Conservation (phyloP, 345 rosid species). For the Pistacia integerrima region DNA sequence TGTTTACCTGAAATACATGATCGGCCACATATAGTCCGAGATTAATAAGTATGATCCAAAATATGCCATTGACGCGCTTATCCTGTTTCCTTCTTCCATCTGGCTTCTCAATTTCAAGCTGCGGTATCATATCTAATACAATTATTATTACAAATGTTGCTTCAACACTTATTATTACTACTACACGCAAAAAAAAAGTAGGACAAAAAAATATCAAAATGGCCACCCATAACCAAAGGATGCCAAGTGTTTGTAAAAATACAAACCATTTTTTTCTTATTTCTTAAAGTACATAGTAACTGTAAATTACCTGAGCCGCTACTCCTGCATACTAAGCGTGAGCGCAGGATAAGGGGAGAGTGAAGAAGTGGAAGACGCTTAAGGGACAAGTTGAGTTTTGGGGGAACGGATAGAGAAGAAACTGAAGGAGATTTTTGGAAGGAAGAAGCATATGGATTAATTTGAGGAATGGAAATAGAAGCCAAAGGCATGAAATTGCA, state of each 20-base stretch:
- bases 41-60: conserved; percentile 87
- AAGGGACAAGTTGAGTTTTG: background rate
- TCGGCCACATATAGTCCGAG: conserved; percentile 75
- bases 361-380: conserved; percentile 4
- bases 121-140: conserved; percentile 56
- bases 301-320: conserved; percentile 29
- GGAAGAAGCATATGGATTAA: background rate
- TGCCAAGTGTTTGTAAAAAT: conserved; percentile 29
- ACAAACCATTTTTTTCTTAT: background rate
- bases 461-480: conserved; percentile 9
- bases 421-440: background rate
- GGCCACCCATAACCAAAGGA: background rate
- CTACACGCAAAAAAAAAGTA: background rate
- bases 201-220: background rate
- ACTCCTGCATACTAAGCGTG: conserved; percentile 28
- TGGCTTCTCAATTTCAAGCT: conserved; percentile 62
- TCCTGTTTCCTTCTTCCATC: conserved; percentile 45
- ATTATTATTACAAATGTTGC: conserved; percentile 2
- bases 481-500: conserved; percentile 16
- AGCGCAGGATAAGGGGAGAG: conserved; percentile 11
- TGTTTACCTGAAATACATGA: conserved; percentile 74
- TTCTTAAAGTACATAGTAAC: background rate
- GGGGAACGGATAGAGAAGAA: background rate
- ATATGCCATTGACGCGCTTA: conserved; percentile 65
- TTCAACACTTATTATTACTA: background rate